Base-by-base conservation (phyloP, 805 yeast genomes). In the Metschnikowia dekortorum region DNA sequence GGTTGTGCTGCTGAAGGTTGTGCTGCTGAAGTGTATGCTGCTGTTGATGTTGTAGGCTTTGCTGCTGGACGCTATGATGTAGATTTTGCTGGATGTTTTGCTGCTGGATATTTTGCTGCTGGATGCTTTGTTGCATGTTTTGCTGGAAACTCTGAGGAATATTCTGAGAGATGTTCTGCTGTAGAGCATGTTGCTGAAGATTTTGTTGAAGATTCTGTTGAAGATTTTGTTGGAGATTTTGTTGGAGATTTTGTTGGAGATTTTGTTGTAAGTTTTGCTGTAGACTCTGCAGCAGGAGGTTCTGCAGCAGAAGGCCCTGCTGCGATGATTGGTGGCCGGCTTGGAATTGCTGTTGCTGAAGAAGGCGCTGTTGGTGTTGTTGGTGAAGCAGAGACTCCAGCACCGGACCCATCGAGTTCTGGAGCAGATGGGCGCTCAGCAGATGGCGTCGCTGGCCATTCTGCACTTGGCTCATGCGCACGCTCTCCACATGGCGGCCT, bases 351-450 rank as follows among this genome's bases (percentile, higher is more conserved):
- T 29, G 53, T 5, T 44, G 48, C 44, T 47, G 51, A 8, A 34
- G 47, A 26, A 33, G 31, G 5, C 43, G 53, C 32, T 55, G 58
- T 14, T 50, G 39, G 9, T 22, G 58, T 29, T 44, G 49, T 26
- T 36, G 49, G 8, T 47, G 50, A 16, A 49, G 52, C 34, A 50
- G 58, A 1, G 45, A 49, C n/a, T 52, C 52, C 30, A 49, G 50
- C 14, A 43, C 44, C 2, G 37, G 22, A 2, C 32, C 8, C 47
- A 47, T 41, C 4, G 42, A 8, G 22, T 30, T 46, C 1, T 50
- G 31, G 33, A 45, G 22, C 33, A 47, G 51, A 8, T 26, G 41
- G 10, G 41, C 31, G 14, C 41, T 39, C 41, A 39, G 41, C 31
- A 28, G 48, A 9, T n/a, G 38, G 6, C 31, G 36, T 9, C 36